Base-by-base conservation (phyloP, 805 yeast genomes). In the Metschnikowia henanensis region DNA sequence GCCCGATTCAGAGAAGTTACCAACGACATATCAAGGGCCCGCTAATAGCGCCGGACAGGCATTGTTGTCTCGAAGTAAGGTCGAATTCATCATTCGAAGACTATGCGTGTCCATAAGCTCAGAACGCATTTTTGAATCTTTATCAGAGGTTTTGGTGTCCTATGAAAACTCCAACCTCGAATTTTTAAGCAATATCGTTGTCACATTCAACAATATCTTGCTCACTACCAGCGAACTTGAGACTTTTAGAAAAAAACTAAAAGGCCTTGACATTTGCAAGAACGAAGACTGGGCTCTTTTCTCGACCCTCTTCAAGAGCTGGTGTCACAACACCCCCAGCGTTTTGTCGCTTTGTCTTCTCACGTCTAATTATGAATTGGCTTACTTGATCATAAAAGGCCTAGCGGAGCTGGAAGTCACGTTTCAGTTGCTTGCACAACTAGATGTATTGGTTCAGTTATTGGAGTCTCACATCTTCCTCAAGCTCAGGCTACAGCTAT, bases 381-480 rank as follows among this genome's bases (percentile, higher is more conserved):
- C 96, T 0, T 92, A 81, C 59, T 71, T 81, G n/a, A 85, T 92
- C 1, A 76, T 94, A 28, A 84, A 86, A 54, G 79, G 78, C n/a
- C 73, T 91, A 51, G 91, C 88, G 1, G 87, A 88, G 46, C 80
- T 80, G 65, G 97, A 94, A 53, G 80, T 89, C 12, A 81, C 86
- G 0, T 83, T 90, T 30, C 84, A 81, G 47, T 76, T 88, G 30
- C 73, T 94, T 40, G 82, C 94, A 0, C 98, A 94, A 57, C 72
- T 94, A 39, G 99, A 94, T 66, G 78, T 90, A 22, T 70, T 94
- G 31, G 95, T 94, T 6, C 98, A 94, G 62, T 67, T 92, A 22
- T 70, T 94, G 13, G 99, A 94, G 63, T 84, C 95, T 2, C 98
- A 97, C 1, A 91, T 90, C 2, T 91, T 94, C 62, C 84, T 95